These are phyloP conservation scores for Clavispora phyllophila DNA, from an alignment of 805 yeast species.

Conservation along the genomic window DNA sequence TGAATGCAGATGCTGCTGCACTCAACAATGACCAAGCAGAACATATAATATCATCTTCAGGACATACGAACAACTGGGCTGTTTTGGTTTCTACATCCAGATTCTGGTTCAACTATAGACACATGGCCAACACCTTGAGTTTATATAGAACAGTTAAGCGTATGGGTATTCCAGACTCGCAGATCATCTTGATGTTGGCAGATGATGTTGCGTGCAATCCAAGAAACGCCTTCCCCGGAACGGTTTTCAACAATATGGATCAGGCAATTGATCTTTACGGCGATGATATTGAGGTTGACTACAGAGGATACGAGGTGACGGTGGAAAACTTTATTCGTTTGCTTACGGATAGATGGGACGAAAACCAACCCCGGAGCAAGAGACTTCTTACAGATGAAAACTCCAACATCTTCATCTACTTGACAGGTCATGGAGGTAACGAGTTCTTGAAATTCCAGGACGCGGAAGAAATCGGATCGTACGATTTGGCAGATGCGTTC, in stretches of 20 bases:
- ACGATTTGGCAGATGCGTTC: slow-evolving; percentile 95
- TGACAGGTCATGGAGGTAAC: slow-evolving; percentile 99
- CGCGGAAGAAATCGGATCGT: slow-evolving; percentile 93
- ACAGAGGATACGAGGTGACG: slow-evolving; percentile 95
- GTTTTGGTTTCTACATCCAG: slow-evolving; percentile 93
- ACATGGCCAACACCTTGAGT: slow-evolving; percentile 92
- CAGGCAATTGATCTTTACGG: slow-evolving; percentile 92
- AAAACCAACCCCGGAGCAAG: slow-evolving; percentile 88
- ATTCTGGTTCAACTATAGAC: slow-evolving; percentile 98
- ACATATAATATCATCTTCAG: slow-evolving; percentile 26
- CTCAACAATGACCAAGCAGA: slow-evolving; percentile 18
- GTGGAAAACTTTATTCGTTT: slow-evolving; percentile 93
- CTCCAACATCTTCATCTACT: slow-evolving; percentile 86
- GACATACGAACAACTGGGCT: slow-evolving; percentile 73
- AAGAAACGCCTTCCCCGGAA: slow-evolving; percentile 91
- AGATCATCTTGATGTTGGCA: slow-evolving; percentile 89
- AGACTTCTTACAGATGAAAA: slow-evolving; percentile 88
- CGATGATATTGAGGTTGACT: slow-evolving; percentile 91
- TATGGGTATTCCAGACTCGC: slow-evolving; percentile 96
- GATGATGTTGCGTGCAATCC: slow-evolving; percentile 98
- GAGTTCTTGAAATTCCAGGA: slow-evolving; percentile 97
- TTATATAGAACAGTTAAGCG: slow-evolving; percentile 95
- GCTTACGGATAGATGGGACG: slow-evolving; percentile 93
- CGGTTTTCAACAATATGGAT: slow-evolving; percentile 90
- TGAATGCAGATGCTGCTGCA: slow-evolving; percentile 7